Evolutionary conservation across 192 early-diverging fungal genomes (phyloP).

Genomic region (Phlyctochytrium bullatum): DNA sequence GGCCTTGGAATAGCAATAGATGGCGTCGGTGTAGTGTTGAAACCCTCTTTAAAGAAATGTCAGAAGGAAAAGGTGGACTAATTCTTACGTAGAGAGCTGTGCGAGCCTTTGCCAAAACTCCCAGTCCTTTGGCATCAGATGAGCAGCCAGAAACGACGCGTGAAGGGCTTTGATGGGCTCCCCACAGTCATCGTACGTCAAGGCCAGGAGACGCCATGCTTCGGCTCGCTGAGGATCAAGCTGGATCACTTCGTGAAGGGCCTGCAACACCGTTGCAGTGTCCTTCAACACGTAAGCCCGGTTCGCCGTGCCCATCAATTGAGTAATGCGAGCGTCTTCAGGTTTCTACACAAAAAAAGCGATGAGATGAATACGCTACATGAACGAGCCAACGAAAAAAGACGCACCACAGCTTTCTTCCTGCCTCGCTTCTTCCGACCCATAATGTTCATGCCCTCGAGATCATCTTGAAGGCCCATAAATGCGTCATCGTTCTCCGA

Average conservation of each 20-base stretch:
- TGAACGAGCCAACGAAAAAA: no score
- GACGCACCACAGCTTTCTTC: no score
- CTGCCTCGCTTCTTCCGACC: not conserved
- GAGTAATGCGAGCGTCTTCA: slow-evolving; percentile 47
- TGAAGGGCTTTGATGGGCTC: slow-evolving; percentile 69
- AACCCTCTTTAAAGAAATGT: slow-evolving; percentile 45
- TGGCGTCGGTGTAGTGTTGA: slow-evolving; percentile 69
- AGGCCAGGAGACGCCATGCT: slow-evolving; percentile 87
- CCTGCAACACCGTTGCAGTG: slow-evolving; percentile 66
- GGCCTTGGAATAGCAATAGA: slow-evolving; percentile 79
- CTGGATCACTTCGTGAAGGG: slow-evolving; percentile 77
- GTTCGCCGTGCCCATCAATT: slow-evolving; percentile 76
- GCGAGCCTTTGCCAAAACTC: slow-evolving; percentile 83
- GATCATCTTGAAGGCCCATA: not conserved
- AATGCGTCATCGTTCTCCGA: not conserved
- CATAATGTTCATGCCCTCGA: not conserved
- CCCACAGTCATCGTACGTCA: slow-evolving; percentile 86
- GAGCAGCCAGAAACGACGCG: slow-evolving; percentile 85
- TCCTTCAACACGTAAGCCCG: slow-evolving; percentile 66
- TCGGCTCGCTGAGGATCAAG: slow-evolving; percentile 64
- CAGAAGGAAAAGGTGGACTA: not conserved
- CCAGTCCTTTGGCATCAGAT: slow-evolving; percentile 70
- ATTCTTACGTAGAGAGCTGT: slow-evolving; percentile 61
- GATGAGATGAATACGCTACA: not conserved
- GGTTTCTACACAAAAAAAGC: not conserved